Base-by-base conservation (phyloP, 345 rosid genomes). In the Rhizophora apiculata region DNA sequence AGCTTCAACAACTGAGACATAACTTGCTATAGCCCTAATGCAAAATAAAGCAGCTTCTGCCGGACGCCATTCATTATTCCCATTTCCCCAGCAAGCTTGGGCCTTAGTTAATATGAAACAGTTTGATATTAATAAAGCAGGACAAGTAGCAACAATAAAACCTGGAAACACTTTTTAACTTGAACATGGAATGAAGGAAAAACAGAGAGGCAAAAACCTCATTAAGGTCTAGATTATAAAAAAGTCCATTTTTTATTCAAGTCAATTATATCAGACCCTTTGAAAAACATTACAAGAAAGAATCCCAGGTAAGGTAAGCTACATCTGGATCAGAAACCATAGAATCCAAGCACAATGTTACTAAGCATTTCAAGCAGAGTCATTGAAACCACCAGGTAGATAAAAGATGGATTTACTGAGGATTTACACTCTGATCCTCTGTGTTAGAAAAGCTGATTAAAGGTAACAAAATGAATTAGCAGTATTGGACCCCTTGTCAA, bases 21-120 rank as follows among this genome's bases (percentile, higher is more conserved):
- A 89, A 68, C 76, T 85, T 52, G 99, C 90, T 82, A 92, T 83
- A 64, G 97, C 96, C 76, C 89, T 83, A 66, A 95, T 90, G 80
- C 99, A 92, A 81, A 90, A 95, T 78, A 95, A 82, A 72, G 92
- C 90, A 85, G 99, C 98, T 87, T 95, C 98, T 68, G 97, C 92
- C 3, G 92, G 92, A 80, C 84, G 96, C 97, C 99, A 92, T 71
- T 92, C 88, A 63, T 70, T 84, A 32, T 72, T 78, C 53, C 81
- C 83, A 78, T 82, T 90, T 78, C 89, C 92, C 83, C 89, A 84
- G 80, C 78, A 83, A 64, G 86, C 81, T 76, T 81, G 85, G 76
- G 93, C 96, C 96, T 95, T 81, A 60, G 61, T 46, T 69, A 68
- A 79, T 49, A 49, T 34, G 71, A 68, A 73, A 74, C 27, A 39